Evolutionary conservation across 768 basidiomycete genomes (phyloP).

Genomic region (Russula virescens): DNA sequence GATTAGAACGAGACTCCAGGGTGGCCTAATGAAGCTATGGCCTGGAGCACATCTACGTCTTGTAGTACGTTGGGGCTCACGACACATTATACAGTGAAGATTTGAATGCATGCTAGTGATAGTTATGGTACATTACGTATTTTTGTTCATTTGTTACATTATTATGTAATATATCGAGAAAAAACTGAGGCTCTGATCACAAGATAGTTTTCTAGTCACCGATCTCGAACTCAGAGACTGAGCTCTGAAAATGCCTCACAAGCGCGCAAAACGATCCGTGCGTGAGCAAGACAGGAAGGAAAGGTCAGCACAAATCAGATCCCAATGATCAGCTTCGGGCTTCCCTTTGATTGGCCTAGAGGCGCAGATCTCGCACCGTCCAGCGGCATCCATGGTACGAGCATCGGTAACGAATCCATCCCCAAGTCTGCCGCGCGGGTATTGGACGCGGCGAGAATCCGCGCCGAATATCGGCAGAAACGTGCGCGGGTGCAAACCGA

Average conservation of each 20-base stretch:
- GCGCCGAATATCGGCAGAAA: conserved; percentile 44
- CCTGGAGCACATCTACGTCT: conserved; percentile 5
- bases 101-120: neutral
- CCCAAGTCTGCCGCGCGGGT: conserved; percentile 66
- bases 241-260: conserved; percentile 31
- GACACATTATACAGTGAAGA: neutral
- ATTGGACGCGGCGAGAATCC: conserved; percentile 54
- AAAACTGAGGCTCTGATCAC: neutral
- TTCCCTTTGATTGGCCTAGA: conserved; percentile 15
- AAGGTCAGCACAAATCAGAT: conserved; percentile 25
- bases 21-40: neutral
- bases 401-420: conserved; percentile 47
- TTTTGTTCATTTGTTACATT: neutral
- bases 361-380: conserved; percentile 27
- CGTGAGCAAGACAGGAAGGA: conserved; percentile 29
- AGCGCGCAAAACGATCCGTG: conserved; percentile 32
- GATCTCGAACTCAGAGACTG: neutral
- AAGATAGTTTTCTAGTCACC: neutral
- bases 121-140: neutral
- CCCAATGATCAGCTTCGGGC: neutral
- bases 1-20: neutral
- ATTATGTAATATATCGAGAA: conserved; percentile 10
- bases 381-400: neutral
- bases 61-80: conserved; percentile 5
- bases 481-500: neutral